phyloP scores from a whole-genome alignment of 768 basidiomycete genomes.

The Guyanaporus albipodus region DNA sequence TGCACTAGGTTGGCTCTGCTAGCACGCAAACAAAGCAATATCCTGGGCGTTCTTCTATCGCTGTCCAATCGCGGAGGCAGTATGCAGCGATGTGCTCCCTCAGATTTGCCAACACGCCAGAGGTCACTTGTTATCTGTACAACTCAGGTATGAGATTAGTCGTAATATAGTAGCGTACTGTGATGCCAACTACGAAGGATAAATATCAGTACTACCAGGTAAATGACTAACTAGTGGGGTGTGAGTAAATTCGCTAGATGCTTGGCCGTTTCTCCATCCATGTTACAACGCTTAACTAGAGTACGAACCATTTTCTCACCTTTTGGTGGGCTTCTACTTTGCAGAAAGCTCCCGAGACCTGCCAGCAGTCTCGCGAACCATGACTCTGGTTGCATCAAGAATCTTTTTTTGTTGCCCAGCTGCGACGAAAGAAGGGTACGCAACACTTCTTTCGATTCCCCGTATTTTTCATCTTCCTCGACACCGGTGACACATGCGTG shows the following conservation, averaged over 20 bases:
- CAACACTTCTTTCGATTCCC: constrained; percentile 30
- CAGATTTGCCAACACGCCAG: too few relatives aligned
- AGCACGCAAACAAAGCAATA: too few relatives aligned
- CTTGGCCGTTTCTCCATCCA: constrained; percentile 27
- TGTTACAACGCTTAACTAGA: constrained; percentile 26
- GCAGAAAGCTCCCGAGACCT: constrained; percentile 19
- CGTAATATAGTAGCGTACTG: too few relatives aligned
- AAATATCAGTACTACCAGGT: too few relatives aligned
- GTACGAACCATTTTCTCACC: constrained; percentile 24
- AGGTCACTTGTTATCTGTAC: too few relatives aligned
- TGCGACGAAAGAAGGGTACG: constrained; percentile 16
- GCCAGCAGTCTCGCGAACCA: constrained; percentile 23
- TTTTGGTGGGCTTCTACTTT: constrained; percentile 19
- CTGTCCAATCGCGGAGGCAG: too few relatives aligned
- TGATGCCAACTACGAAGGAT: background rate
- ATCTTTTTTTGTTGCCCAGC: constrained; percentile 11
- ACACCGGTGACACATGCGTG: constrained; percentile 42
- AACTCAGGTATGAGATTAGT: too few relatives aligned
- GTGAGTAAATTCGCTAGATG: constrained; percentile 15
- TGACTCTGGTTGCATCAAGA: constrained; percentile 24
- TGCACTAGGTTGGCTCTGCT: too few relatives aligned
- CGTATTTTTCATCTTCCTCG: constrained; percentile 32
- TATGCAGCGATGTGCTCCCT: too few relatives aligned
- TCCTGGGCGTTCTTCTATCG: too few relatives aligned
- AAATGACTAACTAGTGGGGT: too few relatives aligned